Evolutionary conservation across 2,329 filamentous ascomycete genomes (phyloP), one percentile per base, ranked within the genome.

Genomic region (Neofusicoccum kwambonambiense): DNA sequence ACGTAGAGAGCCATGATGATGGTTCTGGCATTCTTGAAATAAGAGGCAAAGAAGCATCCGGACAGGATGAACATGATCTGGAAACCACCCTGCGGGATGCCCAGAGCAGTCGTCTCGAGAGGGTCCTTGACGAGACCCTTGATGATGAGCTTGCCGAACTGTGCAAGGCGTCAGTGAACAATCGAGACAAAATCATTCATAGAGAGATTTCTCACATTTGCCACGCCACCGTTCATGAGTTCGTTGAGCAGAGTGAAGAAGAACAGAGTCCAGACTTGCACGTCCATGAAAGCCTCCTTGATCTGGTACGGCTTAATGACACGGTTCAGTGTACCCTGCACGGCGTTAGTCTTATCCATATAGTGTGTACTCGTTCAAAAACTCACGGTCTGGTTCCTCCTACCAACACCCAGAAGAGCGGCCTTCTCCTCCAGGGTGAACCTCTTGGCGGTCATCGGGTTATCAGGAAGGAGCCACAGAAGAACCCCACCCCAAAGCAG

Each of bases 81-180:
- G 68, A 84, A 85, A 1, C 77, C 81, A 4, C 85, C 85, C 49
- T 82, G 79, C 0, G 85, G 85, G 37, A 87, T 86, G 0, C 83
- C 84, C 3, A 84, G 77, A 0, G 81, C 81, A 0, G 83, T 84
- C 0, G 85, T 85, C 7, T 77, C 69, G 0, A 84, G 74, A 0
- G 81, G 68, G 54, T 80, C 76, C 1, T 70, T 69, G 17, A 80
- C 79, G 2, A 84, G 73, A 1, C 81, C 79, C 64, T 85, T 85
- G 70, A 86, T 79, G 62, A 86, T 86, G 22, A 84, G 77, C 63
- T 84, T 86, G 44, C 82, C 81, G 67, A 86, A 86, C 62, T 68
- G 27, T 45, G 7, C 11, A 34, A 6, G n/a, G 39, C 15, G 13
- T 63, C 9, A 63, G 47, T 11, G 15, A 15, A 6, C 9, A 4